phyloP scores from a whole-genome alignment of 495 filamentous ascomycete genomes.

The Baudoinia panamericana region DNA sequence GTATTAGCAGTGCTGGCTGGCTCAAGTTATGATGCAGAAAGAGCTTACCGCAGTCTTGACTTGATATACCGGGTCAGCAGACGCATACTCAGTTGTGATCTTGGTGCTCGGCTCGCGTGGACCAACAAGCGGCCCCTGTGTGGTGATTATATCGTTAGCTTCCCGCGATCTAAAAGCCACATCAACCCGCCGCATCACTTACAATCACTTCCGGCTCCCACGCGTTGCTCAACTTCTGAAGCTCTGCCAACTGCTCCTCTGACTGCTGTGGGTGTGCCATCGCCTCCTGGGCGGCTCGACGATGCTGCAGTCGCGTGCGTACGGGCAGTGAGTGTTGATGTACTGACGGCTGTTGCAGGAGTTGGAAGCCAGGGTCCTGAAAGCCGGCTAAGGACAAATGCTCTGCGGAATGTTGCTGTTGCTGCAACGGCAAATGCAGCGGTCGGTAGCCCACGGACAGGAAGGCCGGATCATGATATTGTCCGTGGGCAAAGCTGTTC shows the following conservation, averaged over 20 bases:
- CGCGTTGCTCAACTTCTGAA: slow-evolving; percentile 34
- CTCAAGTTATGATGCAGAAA: neutral
- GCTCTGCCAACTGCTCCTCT: slow-evolving; percentile 31
- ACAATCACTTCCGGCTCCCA: slow-evolving; percentile 32
- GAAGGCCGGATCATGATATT: slow-evolving; percentile 18
- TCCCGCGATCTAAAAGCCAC: neutral
- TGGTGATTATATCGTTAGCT: slow-evolving; percentile 6
- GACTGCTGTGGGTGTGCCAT: slow-evolving; percentile 14
- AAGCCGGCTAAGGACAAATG: slow-evolving; percentile 10
- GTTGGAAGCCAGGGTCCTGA: slow-evolving; percentile 6
- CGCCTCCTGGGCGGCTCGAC: neutral
- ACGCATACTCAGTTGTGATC: slow-evolving; percentile 78
- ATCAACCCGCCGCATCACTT: slow-evolving; percentile 12
- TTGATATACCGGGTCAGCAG: slow-evolving; percentile 73
- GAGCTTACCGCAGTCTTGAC: slow-evolving; percentile 70
- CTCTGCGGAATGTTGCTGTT: slow-evolving; percentile 2
- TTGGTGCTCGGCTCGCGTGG: slow-evolving; percentile 59
- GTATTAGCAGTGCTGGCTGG: slow-evolving; percentile 1
- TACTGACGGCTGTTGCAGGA: neutral
- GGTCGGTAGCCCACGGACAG: slow-evolving; percentile 14
- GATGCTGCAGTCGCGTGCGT: slow-evolving; percentile 14
- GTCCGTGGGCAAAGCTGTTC: neutral
- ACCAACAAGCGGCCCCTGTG: slow-evolving; percentile 71
- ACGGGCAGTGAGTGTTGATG: slow-evolving; percentile 2
- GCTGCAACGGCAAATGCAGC: slow-evolving; percentile 17